These are phyloP conservation scores for Chytriomyces hyalinus DNA, from an alignment of 192 early-diverging fungal genomes.

Conservation along the genomic window DNA sequence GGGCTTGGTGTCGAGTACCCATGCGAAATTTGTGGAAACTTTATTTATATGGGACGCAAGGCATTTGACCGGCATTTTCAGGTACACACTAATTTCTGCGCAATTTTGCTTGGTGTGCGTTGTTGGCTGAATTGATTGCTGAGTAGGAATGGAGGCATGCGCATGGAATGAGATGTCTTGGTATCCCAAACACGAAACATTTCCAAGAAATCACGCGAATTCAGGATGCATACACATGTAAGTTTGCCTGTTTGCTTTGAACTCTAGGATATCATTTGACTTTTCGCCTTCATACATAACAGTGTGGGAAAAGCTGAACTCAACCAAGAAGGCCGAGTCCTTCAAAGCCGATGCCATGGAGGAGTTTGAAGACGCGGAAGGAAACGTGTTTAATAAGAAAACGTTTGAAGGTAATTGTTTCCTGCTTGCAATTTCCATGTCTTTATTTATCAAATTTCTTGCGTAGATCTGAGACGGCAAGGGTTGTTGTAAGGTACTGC, in stretches of 20 bases:
- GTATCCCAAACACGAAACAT: slow-evolving; percentile 75
- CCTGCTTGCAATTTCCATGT: neutral
- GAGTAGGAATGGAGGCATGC: slow-evolving; percentile 85
- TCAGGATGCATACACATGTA: slow-evolving; percentile 78
- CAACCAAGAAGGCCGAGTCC: slow-evolving; percentile 63
- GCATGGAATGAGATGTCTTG: slow-evolving; percentile 89
- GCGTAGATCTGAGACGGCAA: slow-evolving; percentile 48
- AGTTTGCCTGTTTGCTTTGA: slow-evolving; percentile 41
- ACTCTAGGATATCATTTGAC: neutral
- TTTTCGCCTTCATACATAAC: slow-evolving; percentile 8
- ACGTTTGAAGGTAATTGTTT: slow-evolving; percentile 57
- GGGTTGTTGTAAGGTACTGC: slow-evolving; percentile 39
- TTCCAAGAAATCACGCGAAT: slow-evolving; percentile 59
- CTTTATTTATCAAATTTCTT: neutral
- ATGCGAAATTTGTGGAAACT: slow-evolving; percentile 97
- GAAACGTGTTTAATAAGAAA: slow-evolving; percentile 74
- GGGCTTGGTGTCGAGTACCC: slow-evolving; percentile 92
- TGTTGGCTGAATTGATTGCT: neutral
- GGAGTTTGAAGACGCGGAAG: slow-evolving; percentile 78
- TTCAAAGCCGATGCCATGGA: slow-evolving; percentile 84
- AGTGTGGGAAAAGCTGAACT: slow-evolving; percentile 89
- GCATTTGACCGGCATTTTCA: slow-evolving; percentile 96
- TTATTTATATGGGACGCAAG: slow-evolving; percentile 93
- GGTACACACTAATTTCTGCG: slow-evolving; percentile 25
- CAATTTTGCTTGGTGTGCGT: slow-evolving; percentile 11